Conservation (phyloP, 768 basidiomycete species). For the Tylopilus plumbeoviolaceoides region DNA sequence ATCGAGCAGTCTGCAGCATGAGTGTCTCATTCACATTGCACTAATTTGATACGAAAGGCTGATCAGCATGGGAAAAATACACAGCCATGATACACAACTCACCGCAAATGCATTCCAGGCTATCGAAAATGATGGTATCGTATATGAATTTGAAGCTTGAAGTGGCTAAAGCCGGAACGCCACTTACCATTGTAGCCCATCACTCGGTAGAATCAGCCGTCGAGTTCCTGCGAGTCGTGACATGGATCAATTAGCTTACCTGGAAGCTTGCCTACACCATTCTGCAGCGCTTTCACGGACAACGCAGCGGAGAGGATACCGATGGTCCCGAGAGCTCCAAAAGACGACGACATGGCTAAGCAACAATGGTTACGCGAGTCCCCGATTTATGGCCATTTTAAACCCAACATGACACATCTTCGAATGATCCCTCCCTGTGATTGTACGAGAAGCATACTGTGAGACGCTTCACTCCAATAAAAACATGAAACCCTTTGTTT, state of each 20-base stretch:
- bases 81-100: slow-evolving; percentile 8
- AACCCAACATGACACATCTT: background rate
- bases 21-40: slow-evolving; percentile 55
- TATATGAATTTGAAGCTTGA: background rate
- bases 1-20: slow-evolving; percentile 45
- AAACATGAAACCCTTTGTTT: background rate
- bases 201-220: slow-evolving; percentile 19
- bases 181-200: slow-evolving; percentile 32
- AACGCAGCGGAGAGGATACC: slow-evolving; percentile 12
- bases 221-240: background rate
- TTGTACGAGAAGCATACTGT: too few species aligned
- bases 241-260: slow-evolving; percentile 13
- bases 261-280: slow-evolving; percentile 31
- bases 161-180: background rate
- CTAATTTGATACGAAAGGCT: slow-evolving; percentile 25
- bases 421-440: too few species aligned
- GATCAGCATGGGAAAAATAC: background rate
- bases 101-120: slow-evolving; percentile 69
- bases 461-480: background rate
- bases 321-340: slow-evolving; percentile 5
- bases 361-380: background rate
- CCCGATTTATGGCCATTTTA: background rate
- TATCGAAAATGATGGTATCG: slow-evolving; percentile 21
- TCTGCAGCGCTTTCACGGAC: slow-evolving; percentile 18
- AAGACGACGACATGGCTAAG: background rate